Conservation (phyloP, 2,329 filamentous ascomycete species). For the Rhinocladiella mackenziei region DNA sequence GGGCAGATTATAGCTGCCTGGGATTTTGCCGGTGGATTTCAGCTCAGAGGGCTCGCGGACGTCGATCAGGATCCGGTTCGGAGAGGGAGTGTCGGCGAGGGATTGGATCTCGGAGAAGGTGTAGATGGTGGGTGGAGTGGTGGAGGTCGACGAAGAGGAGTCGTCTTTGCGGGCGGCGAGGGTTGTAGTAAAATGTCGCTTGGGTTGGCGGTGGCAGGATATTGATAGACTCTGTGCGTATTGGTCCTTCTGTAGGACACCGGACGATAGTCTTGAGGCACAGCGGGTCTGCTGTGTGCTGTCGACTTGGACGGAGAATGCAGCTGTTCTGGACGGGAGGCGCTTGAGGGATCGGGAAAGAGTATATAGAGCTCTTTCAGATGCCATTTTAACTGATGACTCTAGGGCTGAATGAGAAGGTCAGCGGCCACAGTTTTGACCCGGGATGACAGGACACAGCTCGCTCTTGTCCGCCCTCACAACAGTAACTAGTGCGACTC, state of each 20-base stretch:
- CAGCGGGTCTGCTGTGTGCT: neutral
- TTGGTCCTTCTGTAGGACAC: no score
- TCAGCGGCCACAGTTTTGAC: no score
- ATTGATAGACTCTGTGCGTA: no score
- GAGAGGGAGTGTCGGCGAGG: conserved; percentile 12
- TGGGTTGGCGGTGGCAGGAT: conserved; percentile 20
- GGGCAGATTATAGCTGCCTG: conserved; percentile 76
- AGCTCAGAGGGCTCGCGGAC: conserved; percentile 49
- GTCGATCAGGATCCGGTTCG: conserved; percentile 36
- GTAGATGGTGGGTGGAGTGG: conserved; percentile 23
- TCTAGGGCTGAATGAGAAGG: no score
- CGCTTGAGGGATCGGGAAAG: neutral
- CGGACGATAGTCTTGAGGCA: no score
- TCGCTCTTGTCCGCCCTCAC: no score
- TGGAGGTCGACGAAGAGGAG: conserved; percentile 1
- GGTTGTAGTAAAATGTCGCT: conserved; percentile 22
- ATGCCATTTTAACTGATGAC: neutral
- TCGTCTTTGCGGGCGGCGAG: conserved; percentile 16
- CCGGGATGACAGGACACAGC: no score
- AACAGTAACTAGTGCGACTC: no score
- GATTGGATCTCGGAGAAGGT: conserved; percentile 27
- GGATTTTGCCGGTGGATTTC: conserved; percentile 58
- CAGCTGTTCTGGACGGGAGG: neutral
- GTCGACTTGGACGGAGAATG: neutral
- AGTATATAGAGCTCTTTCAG: neutral